Conservation (phyloP, 1,139 yeast species). For the Debaryomyces udenii region DNA sequence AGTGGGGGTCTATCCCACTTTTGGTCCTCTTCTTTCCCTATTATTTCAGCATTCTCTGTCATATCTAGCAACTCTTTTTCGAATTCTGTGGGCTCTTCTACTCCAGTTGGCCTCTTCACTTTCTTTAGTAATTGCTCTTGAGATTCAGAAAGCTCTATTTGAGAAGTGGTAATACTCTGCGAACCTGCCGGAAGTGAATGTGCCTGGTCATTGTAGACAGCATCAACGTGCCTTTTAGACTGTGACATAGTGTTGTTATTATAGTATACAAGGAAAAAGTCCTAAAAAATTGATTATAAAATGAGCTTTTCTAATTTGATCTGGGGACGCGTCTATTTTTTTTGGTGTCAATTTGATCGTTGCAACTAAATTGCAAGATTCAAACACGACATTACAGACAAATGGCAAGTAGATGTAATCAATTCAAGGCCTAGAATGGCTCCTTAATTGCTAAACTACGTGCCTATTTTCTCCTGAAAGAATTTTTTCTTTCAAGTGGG, state of each 20-base stretch:
- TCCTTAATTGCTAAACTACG: no score
- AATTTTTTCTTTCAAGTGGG: no score
- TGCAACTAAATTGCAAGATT: no score
- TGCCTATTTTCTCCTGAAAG: no score
- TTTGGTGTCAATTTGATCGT: background rate
- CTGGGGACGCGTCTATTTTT: constrained; percentile 8
- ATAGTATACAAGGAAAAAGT: constrained; percentile 2
- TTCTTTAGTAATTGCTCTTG: constrained; percentile 42
- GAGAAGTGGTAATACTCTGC: constrained; percentile 27
- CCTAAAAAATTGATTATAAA: background rate
- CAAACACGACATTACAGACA: no score
- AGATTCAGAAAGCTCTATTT: constrained; percentile 28
- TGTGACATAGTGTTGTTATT: constrained; percentile 6
- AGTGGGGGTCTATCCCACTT: constrained; percentile 64
- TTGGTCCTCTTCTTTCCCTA: constrained; percentile 48
- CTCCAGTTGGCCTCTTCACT: constrained; percentile 37
- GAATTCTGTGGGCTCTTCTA: constrained; percentile 58
- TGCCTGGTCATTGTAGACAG: constrained; percentile 30
- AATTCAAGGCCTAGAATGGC: no score
- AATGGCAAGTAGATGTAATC: no score
- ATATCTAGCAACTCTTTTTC: constrained; percentile 65
- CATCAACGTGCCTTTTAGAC: constrained; percentile 8
- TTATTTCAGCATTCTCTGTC: constrained; percentile 41
- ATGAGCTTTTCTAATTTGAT: constrained; percentile 3
- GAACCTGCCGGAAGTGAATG: constrained; percentile 50